These are phyloP conservation scores for Monilinia polystroma DNA, from an alignment of 2,329 filamentous ascomycete species.

Conservation along the genomic window DNA sequence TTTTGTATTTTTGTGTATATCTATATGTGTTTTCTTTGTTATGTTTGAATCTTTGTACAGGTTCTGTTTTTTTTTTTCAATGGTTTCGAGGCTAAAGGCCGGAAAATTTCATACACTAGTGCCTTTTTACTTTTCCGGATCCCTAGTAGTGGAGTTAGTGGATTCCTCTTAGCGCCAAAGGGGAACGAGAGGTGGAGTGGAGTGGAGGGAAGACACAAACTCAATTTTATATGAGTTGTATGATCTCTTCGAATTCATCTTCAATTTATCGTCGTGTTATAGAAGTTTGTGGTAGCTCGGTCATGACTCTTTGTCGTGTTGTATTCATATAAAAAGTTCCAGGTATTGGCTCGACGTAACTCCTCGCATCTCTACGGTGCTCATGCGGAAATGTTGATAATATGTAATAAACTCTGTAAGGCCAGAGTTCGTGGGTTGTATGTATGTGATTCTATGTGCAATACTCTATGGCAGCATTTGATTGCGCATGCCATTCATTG, in stretches of 20 bases:
- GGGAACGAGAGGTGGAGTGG: neutral
- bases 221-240: neutral
- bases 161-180: neutral
- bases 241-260: neutral
- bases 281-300: neutral
- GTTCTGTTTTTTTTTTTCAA: neutral
- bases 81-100: neutral
- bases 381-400: no score
- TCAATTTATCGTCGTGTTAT: neutral
- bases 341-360: neutral
- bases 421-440: no score
- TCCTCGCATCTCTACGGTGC: no score
- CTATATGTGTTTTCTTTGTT: neutral
- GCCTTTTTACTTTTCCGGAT: neutral
- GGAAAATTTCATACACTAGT: neutral
- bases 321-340: neutral
- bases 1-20: neutral
- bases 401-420: no score
- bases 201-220: neutral
- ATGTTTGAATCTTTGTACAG: no score
- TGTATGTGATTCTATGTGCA: no score
- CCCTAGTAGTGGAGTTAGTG: neutral
- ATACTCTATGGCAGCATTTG: no score
- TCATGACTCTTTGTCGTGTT: neutral
- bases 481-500: no score